Evolutionary conservation across 179 eudicot species (phyloP), one percentile per base, ranked within the genome.

Genomic region (Beta lomatogona): DNA sequence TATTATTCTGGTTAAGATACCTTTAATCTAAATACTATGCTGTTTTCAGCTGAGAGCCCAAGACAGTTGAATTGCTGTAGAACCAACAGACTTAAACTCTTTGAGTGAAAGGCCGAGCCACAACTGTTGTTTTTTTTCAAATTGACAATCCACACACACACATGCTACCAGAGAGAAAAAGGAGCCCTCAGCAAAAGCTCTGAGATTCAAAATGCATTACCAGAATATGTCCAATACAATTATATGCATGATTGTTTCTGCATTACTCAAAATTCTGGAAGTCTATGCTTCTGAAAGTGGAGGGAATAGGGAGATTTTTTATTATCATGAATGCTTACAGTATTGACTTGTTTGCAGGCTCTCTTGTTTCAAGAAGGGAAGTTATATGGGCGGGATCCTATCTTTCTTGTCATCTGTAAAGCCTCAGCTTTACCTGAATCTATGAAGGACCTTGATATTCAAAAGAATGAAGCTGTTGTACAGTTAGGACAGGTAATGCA

Each of bases 361-460:
- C 88, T 92, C 78, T 89, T 96, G 91, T 85, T 94, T 85, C 96
- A 96, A 90, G 98, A 94, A 86, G 94, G 93, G 79, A 96, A 92
- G 84, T 89, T 96, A 36, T 94, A 91, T 89, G 99, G 99, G 25
- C 90, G 97, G 64, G 96, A 96, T 80, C 88, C 93, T 85, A 55
- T 96, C 48, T 92, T 91, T 88, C 82, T 85, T 81, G 93, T 92
- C 55, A 89, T 96, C 60, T 94, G 93, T 86, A 92, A 84, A 87
- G 97, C 96, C 81, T 91, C 97, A 82, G 83, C 87, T 52, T 76
- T 94, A 79, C 96, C 99, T 15, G 93, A 90, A 48, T 73, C 80
- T 57, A 64, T 87, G 70, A 96, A 89, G 91, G 91, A 87, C 71
- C 92, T 88, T 87, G 91, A 88, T 68, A 87, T 96, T 60, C 96